Conservation (phyloP, 2,329 filamentous ascomycete genomes). For the Monilinia fructigena region DNA sequence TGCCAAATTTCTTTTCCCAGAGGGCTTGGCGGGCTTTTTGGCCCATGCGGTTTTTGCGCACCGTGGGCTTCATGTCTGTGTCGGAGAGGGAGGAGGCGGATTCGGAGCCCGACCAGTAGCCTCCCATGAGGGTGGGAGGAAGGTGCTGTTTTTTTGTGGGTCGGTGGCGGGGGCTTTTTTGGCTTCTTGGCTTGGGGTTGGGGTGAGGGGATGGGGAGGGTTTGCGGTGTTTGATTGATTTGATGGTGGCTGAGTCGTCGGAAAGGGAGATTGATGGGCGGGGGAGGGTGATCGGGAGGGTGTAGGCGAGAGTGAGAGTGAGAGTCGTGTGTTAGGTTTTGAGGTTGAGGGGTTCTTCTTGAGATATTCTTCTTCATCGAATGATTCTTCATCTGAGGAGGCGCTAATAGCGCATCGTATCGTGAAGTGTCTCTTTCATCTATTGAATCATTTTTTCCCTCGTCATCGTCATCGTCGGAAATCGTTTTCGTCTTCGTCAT, state of each 20-base stretch:
- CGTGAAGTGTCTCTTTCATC: slow-evolving; percentile 35
- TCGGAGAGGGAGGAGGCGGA: slow-evolving; percentile 65
- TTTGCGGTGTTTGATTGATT: slow-evolving; percentile 1
- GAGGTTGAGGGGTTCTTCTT: slow-evolving; percentile 23
- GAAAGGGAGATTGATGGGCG: slow-evolving; percentile 11
- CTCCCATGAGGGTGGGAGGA: slow-evolving; percentile 73
- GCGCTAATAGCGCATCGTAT: slow-evolving; percentile 37
- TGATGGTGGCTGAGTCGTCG: slow-evolving; percentile 21
- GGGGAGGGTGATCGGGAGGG: slow-evolving; percentile 28
- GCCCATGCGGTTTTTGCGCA: slow-evolving; percentile 71
- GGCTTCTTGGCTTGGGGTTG: slow-evolving; percentile 27
- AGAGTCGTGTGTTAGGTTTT: slow-evolving; percentile 25
- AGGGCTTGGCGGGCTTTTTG: slow-evolving; percentile 77
- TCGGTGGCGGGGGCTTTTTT: slow-evolving; percentile 27
- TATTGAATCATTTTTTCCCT: slow-evolving; percentile 30
- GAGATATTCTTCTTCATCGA: slow-evolving; percentile 33
- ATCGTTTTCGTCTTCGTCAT: slow-evolving; percentile 25
- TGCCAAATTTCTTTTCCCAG: slow-evolving; percentile 77
- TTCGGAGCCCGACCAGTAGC: slow-evolving; percentile 76
- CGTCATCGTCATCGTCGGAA: slow-evolving; percentile 19
- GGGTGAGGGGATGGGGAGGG: slow-evolving; percentile 22
- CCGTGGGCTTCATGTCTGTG: slow-evolving; percentile 51
- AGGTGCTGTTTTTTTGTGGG: slow-evolving; percentile 49
- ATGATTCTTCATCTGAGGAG: slow-evolving; percentile 39
- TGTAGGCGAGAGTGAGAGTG: slow-evolving; percentile 31